Base-by-base conservation (phyloP, 2,329 filamentous ascomycete genomes). In the Corniculantispora saksenae region DNA sequence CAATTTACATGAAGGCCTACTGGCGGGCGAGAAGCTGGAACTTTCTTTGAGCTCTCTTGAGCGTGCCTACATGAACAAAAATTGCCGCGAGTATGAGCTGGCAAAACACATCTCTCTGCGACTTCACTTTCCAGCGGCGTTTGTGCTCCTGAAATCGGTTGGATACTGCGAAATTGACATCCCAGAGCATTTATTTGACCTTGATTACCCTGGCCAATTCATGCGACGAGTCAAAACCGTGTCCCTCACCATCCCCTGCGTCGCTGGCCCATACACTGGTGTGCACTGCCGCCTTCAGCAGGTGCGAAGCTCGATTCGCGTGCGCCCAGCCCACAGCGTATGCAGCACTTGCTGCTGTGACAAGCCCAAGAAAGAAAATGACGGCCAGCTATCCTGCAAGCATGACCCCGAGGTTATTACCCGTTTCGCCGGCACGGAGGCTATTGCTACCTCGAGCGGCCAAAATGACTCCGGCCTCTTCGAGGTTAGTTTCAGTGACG, bases 151-250 rank as follows among this genome's bases (percentile, higher is more conserved):
- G n/a, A 53, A 56, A 5, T 27, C 40, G 29, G 56, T 63, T 2
- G 67, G 67, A 15, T 59, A 27, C 12, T 50, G 47, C 21, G 40
- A 64, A 29, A 15, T 79, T 29, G 48, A 64, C 29, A 19, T 80
- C 17, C 70, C 72, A 8, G 78, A 81, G 67, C 38, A 66, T 6
- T 43, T 76, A 6, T 79, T 74, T 66, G 77, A 80, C 68, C 67
- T 78, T 45, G 77, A 78, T 70, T 79, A 72, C 65, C 78, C 79
- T 0, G 77, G 78, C 3, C 79, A 81, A 68, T 80, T 78, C 68
- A 55, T 72, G 17, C 75, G 78, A 1, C 73, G 76, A 7, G 76
- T 80, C 64, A 70, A 69, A 21, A 67, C 71, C 38, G 72, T 80
- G 1, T 50, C 72, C 1, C 21, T 80, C 1, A 70, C 75, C 0